Percentiles rank a stretch among this genome's conserved stretches.
Conservation (phyloP, 164 flowering plant genomes). For the Litsea cubeba region DNA sequence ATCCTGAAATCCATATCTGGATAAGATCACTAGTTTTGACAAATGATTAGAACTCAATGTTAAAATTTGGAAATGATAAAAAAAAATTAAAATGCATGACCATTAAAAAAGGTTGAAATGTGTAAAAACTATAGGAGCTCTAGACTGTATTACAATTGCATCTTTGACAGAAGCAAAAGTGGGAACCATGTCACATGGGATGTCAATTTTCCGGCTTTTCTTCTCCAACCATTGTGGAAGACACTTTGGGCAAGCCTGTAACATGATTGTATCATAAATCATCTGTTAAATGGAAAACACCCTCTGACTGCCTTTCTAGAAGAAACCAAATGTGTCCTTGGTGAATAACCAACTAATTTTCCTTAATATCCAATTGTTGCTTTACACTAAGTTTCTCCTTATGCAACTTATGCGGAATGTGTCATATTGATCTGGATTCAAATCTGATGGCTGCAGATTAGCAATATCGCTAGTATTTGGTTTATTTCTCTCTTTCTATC, state of each 20-base stretch:
- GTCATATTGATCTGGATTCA: background rate
- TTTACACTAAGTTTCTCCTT: background rate
- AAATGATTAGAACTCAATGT: too few relatives aligned
- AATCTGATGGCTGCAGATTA: conserved; percentile 21
- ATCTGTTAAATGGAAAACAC: background rate
- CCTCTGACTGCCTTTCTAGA: background rate
- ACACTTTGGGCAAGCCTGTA: background rate
- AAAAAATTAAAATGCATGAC: too few relatives aligned
- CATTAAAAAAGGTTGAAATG: too few relatives aligned
- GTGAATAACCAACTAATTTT: too few relatives aligned
- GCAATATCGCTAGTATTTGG: conserved; percentile 27
- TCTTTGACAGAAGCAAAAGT: background rate
- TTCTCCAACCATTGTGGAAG: background rate
- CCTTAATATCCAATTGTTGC: background rate
- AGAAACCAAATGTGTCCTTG: background rate
- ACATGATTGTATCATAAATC: background rate
- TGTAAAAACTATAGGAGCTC: background rate
- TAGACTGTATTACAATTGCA: background rate
- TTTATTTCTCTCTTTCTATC: conserved; percentile 28
- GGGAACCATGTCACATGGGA: background rate
- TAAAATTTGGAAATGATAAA: too few relatives aligned
- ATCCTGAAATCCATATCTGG: background rate
- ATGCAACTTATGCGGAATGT: background rate
- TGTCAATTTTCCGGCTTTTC: background rate
- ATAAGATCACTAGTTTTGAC: too few relatives aligned